Evolutionary conservation across 768 basidiomycete species (phyloP), one percentile per base, ranked within the genome.

Genomic region (Piloderma croceum): DNA sequence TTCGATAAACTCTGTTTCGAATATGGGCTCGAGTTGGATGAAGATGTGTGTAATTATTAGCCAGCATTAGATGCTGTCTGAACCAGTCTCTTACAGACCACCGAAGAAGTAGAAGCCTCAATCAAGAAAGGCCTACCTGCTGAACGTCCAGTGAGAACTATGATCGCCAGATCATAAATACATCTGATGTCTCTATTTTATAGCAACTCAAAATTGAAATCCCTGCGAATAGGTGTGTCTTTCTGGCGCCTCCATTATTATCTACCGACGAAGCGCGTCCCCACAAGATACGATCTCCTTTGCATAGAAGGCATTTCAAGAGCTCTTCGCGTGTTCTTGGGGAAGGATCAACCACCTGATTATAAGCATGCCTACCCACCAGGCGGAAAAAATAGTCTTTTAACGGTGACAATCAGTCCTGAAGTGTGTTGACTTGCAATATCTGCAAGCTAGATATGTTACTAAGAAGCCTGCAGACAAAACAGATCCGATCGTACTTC

Each of bases 201-300:
- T 49, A 97, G 83, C 90, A 96, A 88, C 70, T 99, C 53, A 99
- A 98, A 74, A 96, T 99, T 53, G 96, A 99, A 63, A 77, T 97
- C 32, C 93, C 96, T 33, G 96, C 96, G n/a, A 99, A 99, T 62
- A 82, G 92, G 91, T 79, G 42, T 42, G 52, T 33, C 31, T 24
- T 31, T n/a, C n/a, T n/a, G 33, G 22, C 29, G 17, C 12, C 33
- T 35, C 36, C 45, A 9, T 24, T 41, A 36, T 44, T 29, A 29
- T 15, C 10, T 15, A 29, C 39, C 49, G 36, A 47, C 25, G 50
- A 24, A 19, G 11, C 33, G 34, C 37, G 31, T 36, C 7, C 57
- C n/a, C n/a, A n/a, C n/a, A n/a, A 91, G 94, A 81, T 98, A 98
- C 56, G 96, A 99, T 66, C 74, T 99, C 15, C 76, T 99, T 39